Base-by-base conservation (phyloP, 805 yeast species). In the Lipomyces oligophaga region DNA sequence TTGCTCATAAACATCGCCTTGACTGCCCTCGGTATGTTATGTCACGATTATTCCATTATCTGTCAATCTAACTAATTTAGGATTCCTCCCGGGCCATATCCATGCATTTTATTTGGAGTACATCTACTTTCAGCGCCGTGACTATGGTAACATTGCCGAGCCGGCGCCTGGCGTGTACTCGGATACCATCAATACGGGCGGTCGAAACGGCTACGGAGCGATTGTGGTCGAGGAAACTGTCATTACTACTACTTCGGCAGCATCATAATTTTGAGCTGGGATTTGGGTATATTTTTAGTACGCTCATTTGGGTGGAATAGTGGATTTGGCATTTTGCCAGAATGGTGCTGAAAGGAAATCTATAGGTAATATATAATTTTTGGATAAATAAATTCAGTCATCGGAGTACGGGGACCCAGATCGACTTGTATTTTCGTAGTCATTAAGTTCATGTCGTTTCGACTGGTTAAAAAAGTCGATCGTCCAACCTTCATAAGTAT, bases 11-110 rank as follows among this genome's bases (percentile, higher is more conserved):
- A 80, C 62, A 64, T 79, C 35, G 58, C 80, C 33, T 70, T 81
- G 58, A 79, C 85, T 6, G 58, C 75, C 40, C 68, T 81, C 47
- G 55, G 49, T 45, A 19, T 10, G 45, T 32, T 4, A 25, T 34
- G 13, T 5, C 27, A 15, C 11, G 18, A 11, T 21, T n/a, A 10
- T 13, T n/a, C 18, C 22, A 22, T 18, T n/a, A 7, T 35, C 32
- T 6, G 10, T 18, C 16, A 34, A 5, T 6, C 5, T 11, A 13
- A 26, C n/a, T 3, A 5, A 7, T 18, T 7, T 25, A 45, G 85
- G 85, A 22, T 80, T 76, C 60, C 63, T 81, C 38, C 87, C 87
- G 2, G 87, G 85, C 28, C 47, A 41, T 36, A 41, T 52, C 24
- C 56, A 52, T 34, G 56, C 56, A 5, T 47, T 52, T 38, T 52